Conservation (phyloP, 2,329 filamentous ascomycete genomes). For the Microcyclospora pomicola region DNA sequence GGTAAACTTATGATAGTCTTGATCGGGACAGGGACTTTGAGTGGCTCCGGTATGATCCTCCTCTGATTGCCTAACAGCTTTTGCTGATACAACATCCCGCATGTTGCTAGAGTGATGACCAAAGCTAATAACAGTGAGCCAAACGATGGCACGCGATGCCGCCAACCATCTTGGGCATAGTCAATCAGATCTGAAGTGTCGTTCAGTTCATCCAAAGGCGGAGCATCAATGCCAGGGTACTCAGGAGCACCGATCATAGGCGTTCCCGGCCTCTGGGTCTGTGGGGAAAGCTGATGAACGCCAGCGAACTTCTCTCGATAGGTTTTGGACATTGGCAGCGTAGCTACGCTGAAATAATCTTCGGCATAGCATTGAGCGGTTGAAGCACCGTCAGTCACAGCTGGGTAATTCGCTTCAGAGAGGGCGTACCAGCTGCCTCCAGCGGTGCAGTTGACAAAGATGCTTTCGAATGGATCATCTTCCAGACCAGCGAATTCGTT, state of each 20-base stretch:
- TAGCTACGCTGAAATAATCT: constrained; percentile 33
- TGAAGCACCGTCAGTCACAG: constrained; percentile 58
- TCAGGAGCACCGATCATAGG: constrained; percentile 8
- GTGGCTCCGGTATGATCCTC: neutral
- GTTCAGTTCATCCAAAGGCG: neutral
- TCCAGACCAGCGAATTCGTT: constrained; percentile 14
- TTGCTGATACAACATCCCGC: constrained; percentile 2
- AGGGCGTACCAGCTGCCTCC: constrained; percentile 88
- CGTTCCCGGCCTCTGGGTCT: constrained; percentile 3
- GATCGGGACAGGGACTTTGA: neutral
- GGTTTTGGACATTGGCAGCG: constrained; percentile 20
- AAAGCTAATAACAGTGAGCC: constrained; percentile 1
- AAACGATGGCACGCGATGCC: constrained; percentile 1
- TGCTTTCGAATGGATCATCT: constrained; percentile 27
- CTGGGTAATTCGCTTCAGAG: constrained; percentile 72
- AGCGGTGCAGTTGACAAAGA: constrained; percentile 79
- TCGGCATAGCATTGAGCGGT: constrained; percentile 44
- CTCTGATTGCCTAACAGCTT: neutral
- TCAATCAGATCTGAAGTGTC: neutral
- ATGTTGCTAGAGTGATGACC: constrained; percentile 1
- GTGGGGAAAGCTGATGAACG: constrained; percentile 17
- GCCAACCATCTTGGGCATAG: neutral
- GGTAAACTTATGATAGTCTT: neutral
- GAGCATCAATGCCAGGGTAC: constrained; percentile 10
- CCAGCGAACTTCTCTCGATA: constrained; percentile 14